These are phyloP conservation scores for Phytophthora macrochlamydospora DNA, from an alignment of 352 stramenopile species.

Conservation along the genomic window DNA sequence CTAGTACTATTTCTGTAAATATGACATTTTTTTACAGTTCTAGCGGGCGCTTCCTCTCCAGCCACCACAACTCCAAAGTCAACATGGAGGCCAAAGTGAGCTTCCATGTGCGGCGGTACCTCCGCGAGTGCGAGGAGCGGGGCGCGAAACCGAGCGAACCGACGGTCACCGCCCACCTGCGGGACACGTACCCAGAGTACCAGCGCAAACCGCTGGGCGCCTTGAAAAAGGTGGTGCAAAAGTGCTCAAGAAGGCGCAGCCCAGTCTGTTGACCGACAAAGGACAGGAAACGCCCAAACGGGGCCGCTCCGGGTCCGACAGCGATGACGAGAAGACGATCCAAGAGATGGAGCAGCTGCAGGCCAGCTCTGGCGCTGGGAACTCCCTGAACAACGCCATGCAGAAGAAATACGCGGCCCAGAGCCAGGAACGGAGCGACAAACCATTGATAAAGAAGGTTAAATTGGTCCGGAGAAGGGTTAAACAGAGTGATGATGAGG, in stretches of 20 bases:
- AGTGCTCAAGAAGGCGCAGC: conserved; percentile 67
- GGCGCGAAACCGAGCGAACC: conserved; percentile 61
- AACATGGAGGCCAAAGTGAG: conserved; percentile 86
- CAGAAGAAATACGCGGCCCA: conserved; percentile 69
- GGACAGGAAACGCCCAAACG: conserved; percentile 49
- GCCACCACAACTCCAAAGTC: neutral
- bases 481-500: conserved; percentile 15
- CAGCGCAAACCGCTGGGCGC: conserved; percentile 77
- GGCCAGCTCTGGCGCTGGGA: conserved; percentile 34
- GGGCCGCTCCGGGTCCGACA: conserved; percentile 55
- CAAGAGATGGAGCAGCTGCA: conserved; percentile 52
- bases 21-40: neutral
- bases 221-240: conserved; percentile 70
- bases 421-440: conserved; percentile 18
- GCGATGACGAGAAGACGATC: conserved; percentile 71
- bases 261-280: neutral
- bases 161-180: conserved; percentile 65
- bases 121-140: conserved; percentile 81
- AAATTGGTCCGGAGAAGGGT: conserved; percentile 59
- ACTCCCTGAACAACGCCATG: conserved; percentile 83
- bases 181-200: conserved; percentile 86
- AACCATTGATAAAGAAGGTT: conserved; percentile 71
- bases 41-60: neutral
- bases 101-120: conserved; percentile 86
- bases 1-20: conserved; percentile 1